phyloP scores from a whole-genome alignment of 495 filamentous ascomycete species.

The Annulohypoxylon moriforme region DNA sequence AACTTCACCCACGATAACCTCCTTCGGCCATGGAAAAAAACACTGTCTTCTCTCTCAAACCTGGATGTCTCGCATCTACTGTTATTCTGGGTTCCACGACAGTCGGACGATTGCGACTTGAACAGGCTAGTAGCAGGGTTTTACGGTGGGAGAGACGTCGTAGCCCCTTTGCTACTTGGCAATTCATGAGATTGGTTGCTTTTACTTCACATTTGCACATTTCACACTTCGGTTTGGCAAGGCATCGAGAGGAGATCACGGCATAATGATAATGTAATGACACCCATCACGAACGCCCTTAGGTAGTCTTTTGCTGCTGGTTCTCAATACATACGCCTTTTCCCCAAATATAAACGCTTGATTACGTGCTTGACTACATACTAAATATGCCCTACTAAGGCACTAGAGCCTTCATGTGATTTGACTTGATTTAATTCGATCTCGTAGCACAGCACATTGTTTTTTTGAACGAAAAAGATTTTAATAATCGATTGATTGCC shows the following conservation, averaged over 20 bases:
- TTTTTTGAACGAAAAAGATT: background rate
- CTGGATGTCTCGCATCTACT: conserved; percentile 29
- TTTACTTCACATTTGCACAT: conserved; percentile 1
- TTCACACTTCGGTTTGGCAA: background rate
- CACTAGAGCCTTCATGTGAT: background rate
- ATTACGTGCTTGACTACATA: background rate
- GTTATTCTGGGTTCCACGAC: conserved; percentile 56
- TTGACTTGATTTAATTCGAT: background rate
- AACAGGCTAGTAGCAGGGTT: conserved; percentile 40
- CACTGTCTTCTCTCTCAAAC: conserved; percentile 74
- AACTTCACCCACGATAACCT: background rate
- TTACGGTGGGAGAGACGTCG: conserved; percentile 66
- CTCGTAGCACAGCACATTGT: background rate
- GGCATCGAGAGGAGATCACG: background rate
- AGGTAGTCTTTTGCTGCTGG: conserved; percentile 24
- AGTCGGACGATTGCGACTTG: conserved; percentile 52
- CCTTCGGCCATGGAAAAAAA: conserved; percentile 46
- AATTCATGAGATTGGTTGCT: conserved; percentile 11
- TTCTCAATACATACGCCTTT: conserved; percentile 27
- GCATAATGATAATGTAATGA: conserved; percentile 21
- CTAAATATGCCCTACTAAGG: background rate
- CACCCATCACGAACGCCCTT: background rate
- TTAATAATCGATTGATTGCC: conserved; percentile 14
- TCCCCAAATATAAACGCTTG: background rate
- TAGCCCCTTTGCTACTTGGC: conserved; percentile 44